Evolutionary conservation across 495 filamentous ascomycete genomes (phyloP).

Genomic region (Aspergillus hancockii): DNA sequence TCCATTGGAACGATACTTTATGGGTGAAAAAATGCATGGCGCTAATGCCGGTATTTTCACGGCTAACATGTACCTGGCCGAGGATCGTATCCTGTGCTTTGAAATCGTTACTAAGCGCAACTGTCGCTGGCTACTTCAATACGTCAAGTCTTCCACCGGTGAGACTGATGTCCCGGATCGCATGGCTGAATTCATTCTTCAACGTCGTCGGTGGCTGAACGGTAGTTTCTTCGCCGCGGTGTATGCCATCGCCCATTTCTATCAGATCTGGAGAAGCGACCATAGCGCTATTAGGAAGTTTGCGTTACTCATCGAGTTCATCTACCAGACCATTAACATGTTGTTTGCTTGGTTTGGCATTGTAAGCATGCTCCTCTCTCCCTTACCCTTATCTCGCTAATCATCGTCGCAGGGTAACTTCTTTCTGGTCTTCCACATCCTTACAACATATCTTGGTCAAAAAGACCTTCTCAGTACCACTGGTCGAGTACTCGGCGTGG

Average conservation of each 20-base stretch:
- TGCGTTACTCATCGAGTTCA: conserved; percentile 87
- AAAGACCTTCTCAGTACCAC: conserved; percentile 66
- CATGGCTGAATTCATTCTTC: conserved; percentile 93
- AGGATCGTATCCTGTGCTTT: conserved; percentile 99
- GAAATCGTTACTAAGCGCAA: conserved; percentile 97
- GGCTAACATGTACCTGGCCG: conserved; percentile 99
- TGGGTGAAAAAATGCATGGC: conserved; percentile 97
- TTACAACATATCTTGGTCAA: conserved; percentile 80
- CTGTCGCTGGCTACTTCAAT: conserved; percentile 94
- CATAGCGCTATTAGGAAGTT: conserved; percentile 87
- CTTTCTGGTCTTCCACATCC: conserved; percentile 97
- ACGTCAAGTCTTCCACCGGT: conserved; percentile 94
- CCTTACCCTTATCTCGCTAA: neutral
- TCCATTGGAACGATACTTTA: conserved; percentile 94
- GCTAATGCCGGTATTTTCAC: conserved; percentile 95
- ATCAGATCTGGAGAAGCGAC: conserved; percentile 88
- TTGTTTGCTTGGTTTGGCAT: conserved; percentile 99
- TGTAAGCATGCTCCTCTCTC: conserved; percentile 34
- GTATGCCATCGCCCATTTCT: conserved; percentile 91
- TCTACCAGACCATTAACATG: conserved; percentile 94
- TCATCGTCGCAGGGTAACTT: conserved; percentile 74
- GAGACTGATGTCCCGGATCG: conserved; percentile 98
- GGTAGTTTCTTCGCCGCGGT: conserved; percentile 98
- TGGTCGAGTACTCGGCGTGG: conserved; percentile 78
- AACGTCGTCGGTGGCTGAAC: conserved; percentile 96